Evolutionary conservation across 106 monocot genomes (phyloP).

Genomic region (Phalaenopsis equestris): DNA sequence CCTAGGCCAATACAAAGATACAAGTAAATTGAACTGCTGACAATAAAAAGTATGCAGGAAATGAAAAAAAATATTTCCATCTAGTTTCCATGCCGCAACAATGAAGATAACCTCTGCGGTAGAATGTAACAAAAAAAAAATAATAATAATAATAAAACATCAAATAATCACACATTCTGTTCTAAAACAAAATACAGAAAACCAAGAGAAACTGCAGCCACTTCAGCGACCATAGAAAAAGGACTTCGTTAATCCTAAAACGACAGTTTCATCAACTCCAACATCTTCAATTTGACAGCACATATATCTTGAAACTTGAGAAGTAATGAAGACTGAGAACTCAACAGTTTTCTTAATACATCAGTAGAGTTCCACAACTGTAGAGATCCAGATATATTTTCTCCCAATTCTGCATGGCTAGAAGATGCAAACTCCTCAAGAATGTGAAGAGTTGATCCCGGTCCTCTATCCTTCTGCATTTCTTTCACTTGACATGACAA

Average conservation of each 20-base stretch:
- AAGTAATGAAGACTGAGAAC: slow-evolving; percentile 30
- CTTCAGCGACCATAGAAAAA: not conserved
- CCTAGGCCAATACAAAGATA: too few relatives aligned
- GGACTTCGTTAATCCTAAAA: slow-evolving; percentile 3
- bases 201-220: not conserved
- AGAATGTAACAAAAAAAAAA: not conserved
- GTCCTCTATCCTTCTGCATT: slow-evolving; percentile 12
- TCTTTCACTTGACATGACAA: slow-evolving; percentile 28
- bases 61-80: too few relatives aligned
- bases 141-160: not conserved
- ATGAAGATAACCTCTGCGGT: not conserved
- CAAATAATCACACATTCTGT: not conserved
- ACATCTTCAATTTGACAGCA: slow-evolving; percentile 46
- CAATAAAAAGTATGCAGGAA: too few relatives aligned
- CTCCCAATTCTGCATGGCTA: slow-evolving; percentile 39
- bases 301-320: slow-evolving; percentile 47
- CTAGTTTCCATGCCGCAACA: not conserved
- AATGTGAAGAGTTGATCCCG: slow-evolving; percentile 25
- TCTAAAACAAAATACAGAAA: not conserved
- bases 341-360: slow-evolving; percentile 41
- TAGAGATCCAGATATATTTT: slow-evolving; percentile 42
- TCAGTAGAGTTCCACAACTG: slow-evolving; percentile 50
- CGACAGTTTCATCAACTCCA: slow-evolving; percentile 42
- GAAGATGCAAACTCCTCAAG: slow-evolving; percentile 35
- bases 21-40: too few relatives aligned